These are phyloP conservation scores for Eucalyptus sp. DNA, from an alignment of 345 rosid species.

Conservation along the genomic window DNA sequence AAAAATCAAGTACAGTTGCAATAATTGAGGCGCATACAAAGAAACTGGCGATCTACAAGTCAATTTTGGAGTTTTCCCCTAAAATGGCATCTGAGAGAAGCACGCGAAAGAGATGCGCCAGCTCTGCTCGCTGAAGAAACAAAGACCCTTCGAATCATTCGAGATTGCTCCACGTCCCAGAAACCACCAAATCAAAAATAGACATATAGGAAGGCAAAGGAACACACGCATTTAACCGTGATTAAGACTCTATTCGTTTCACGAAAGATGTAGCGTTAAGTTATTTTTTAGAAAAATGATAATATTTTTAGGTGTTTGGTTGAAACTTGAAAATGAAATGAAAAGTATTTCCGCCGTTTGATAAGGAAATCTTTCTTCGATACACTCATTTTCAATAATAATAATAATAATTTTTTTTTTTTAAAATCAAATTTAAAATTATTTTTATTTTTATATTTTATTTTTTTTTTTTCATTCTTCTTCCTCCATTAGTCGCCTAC, in stretches of 20 bases:
- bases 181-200: background rate
- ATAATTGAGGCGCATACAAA: background rate
- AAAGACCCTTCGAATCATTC: background rate
- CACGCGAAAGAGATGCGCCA: background rate
- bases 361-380: no score
- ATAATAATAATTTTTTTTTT: no score
- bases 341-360: no score
- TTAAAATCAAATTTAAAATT: no score
- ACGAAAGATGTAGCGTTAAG: no score
- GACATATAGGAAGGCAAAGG: background rate
- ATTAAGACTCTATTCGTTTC: fast-evolving
- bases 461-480: no score
- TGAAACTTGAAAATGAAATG: no score
- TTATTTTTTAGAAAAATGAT: no score
- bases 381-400: no score
- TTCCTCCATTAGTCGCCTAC: no score
- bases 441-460: no score
- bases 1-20: background rate
- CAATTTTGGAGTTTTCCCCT: background rate
- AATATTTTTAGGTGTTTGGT: no score
- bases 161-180: background rate
- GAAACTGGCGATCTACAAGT: background rate
- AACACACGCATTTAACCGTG: background rate
- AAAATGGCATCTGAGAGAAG: background rate
- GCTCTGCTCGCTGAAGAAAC: background rate